A percentile compares a stretch with the other conserved stretches of the same genome.
phyloP scores from a whole-genome alignment of 257 asterid genomes.

The Capsicum chinense region DNA sequence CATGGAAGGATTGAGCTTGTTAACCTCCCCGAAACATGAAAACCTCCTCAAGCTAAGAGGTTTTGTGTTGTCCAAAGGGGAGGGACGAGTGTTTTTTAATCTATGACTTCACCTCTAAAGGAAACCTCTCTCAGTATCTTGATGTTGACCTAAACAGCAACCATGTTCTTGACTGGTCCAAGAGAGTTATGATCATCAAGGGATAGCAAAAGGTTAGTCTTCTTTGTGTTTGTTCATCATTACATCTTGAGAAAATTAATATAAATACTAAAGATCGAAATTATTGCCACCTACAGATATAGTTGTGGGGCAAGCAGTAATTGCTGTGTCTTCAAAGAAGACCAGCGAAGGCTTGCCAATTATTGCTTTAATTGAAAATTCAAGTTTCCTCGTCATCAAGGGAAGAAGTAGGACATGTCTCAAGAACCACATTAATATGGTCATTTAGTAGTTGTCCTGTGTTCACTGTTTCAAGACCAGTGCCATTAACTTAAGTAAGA shows the following conservation, averaged over 20 bases:
- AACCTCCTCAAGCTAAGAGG: slow-evolving; percentile 81
- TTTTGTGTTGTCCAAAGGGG: slow-evolving; percentile 79
- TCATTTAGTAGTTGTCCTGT: neutral
- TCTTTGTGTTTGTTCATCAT: neutral
- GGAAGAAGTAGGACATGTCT: neutral
- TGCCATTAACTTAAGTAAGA: too few species aligned
- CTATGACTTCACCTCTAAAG: slow-evolving; percentile 71
- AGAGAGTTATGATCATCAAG: slow-evolving; percentile 74
- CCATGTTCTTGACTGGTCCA: slow-evolving; percentile 75
- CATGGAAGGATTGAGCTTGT: slow-evolving; percentile 73
- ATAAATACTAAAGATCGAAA: neutral
- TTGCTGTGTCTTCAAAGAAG: neutral
- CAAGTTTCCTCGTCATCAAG: neutral
- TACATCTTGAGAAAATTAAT: neutral
- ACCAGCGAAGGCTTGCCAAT: neutral
- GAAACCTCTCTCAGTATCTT: slow-evolving; percentile 67
- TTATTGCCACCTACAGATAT: neutral
- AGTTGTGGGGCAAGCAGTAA: neutral
- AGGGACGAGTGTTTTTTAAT: slow-evolving; percentile 87
- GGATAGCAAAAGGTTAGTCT: slow-evolving; percentile 84
- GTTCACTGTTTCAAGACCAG: neutral
- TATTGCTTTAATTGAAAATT: neutral
- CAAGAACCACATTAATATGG: neutral
- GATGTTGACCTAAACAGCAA: slow-evolving; percentile 51
- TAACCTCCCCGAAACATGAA: slow-evolving; percentile 68